phyloP scores from a whole-genome alignment of 345 rosid species.

The Salix purpurea region DNA sequence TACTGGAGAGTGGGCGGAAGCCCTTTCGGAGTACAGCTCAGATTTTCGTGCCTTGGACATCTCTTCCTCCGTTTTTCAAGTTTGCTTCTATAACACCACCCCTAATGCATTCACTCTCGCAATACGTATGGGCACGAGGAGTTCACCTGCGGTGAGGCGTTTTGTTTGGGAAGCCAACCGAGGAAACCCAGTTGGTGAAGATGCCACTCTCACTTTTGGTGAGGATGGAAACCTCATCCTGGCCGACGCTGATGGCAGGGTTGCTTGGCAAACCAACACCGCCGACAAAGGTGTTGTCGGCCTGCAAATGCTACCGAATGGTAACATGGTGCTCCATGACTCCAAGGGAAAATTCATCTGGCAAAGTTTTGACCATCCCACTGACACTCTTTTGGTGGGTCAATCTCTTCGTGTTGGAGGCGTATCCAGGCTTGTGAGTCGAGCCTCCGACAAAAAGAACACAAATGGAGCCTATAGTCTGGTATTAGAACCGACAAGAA shows the following conservation, averaged over 20 bases:
- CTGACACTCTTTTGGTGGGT: conserved; percentile 44
- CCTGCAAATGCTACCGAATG: neutral
- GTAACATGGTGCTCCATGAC: conserved; percentile 16
- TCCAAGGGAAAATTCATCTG: conserved; percentile 13
- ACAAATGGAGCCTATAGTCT: conserved; percentile 47
- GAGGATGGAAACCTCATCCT: conserved; percentile 32
- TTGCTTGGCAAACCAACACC: conserved; percentile 36
- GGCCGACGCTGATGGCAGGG: conserved; percentile 21
- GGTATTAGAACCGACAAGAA: conserved; percentile 43
- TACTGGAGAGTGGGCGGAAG: conserved; percentile 34
- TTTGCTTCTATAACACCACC: conserved; percentile 60
- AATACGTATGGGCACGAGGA: conserved; percentile 38
- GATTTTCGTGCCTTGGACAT: conserved; percentile 25
- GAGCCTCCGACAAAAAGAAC: conserved; percentile 31
- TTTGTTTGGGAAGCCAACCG: conserved; percentile 48
- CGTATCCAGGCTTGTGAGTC: conserved; percentile 45
- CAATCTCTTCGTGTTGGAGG: conserved; percentile 37
- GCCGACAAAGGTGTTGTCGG: conserved; percentile 30
- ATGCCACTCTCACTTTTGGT: conserved; percentile 27
- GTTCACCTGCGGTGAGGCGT: conserved; percentile 33
- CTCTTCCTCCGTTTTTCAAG: conserved; percentile 38
- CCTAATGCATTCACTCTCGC: conserved; percentile 56
- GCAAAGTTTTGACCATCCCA: conserved; percentile 43
- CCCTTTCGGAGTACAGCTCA: conserved; percentile 33
- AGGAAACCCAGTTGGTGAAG: conserved; percentile 23